phyloP scores from a whole-genome alignment of 2,329 filamentous ascomycete genomes.

The Fonsecaea multimorphosa region DNA sequence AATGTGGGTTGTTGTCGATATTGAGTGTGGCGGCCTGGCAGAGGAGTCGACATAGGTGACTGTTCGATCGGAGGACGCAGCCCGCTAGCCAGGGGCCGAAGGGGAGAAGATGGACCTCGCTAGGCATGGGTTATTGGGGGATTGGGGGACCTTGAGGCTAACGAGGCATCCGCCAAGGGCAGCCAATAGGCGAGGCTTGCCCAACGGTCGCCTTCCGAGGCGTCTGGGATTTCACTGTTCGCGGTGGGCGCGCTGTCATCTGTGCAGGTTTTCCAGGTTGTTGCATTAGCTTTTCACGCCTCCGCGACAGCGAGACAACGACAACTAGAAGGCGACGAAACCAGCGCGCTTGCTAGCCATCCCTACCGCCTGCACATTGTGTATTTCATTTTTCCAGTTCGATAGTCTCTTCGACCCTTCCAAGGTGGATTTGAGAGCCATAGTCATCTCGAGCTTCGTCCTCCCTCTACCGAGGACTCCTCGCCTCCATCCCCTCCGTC shows the following conservation, averaged over 20 bases:
- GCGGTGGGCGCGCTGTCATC: neutral
- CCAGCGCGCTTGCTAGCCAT: neutral
- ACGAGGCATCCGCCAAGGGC: neutral
- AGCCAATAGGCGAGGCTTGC: neutral
- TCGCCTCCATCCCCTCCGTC: neutral
- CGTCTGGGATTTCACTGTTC: neutral
- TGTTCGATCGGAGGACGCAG: neutral
- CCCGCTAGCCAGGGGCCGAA: no score
- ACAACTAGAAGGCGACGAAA: neutral
- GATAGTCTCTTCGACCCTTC: neutral
- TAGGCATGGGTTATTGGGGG: neutral
- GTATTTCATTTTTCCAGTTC: neutral
- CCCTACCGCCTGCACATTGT: neutral
- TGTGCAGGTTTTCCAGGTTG: neutral
- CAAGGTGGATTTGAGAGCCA: no score
- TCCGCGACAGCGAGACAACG: neutral
- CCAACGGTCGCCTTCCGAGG: neutral
- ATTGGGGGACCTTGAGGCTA: neutral
- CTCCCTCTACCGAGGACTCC: neutral
- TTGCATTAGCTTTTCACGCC: neutral
- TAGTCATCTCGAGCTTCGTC: no score
- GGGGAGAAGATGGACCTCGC: neutral
- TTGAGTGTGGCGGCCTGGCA: constrained; percentile 1
- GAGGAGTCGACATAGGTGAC: neutral
- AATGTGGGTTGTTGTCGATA: neutral